Percentiles rank a stretch among this genome's conserved stretches.
phyloP scores from a whole-genome alignment of 78 protist species.

The Dictyostelium capitatum region DNA sequence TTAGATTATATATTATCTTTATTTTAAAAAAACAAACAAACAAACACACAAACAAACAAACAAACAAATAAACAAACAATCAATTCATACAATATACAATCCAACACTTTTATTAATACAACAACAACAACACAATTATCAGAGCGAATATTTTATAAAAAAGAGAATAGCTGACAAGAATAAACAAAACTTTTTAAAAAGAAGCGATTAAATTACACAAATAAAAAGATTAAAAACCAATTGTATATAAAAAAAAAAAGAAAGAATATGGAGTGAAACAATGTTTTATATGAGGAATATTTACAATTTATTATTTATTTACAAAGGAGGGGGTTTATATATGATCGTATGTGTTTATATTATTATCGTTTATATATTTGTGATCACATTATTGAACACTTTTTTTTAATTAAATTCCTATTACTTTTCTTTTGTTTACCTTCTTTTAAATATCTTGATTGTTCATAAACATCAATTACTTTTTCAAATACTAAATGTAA shows the following conservation, averaged over 20 bases:
- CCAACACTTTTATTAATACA: too few relatives aligned
- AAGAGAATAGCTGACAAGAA: slow-evolving; percentile 54
- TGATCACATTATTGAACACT: slow-evolving; percentile 7
- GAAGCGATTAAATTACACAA: slow-evolving; percentile 17
- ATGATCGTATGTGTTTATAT: neutral
- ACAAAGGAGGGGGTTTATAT: neutral
- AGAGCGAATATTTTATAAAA: slow-evolving; percentile 62
- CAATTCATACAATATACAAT: too few relatives aligned
- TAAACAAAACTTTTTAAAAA: slow-evolving; percentile 26
- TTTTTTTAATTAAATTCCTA: neutral
- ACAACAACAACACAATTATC: neutral
- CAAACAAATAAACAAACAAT: too few relatives aligned
- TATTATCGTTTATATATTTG: neutral
- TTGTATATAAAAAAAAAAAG: neutral
- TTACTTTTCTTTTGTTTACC: neutral
- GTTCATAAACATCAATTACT: slow-evolving; percentile 11
- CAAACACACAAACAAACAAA: too few relatives aligned
- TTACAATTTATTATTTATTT: neutral
- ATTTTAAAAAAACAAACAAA: too few relatives aligned
- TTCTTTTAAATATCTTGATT: neutral
- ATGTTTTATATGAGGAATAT: neutral
- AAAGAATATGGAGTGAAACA: neutral
- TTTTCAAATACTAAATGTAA: slow-evolving; percentile 91
- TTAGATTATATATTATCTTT: too few relatives aligned
- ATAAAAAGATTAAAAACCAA: neutral